A percentile compares a stretch with the other conserved stretches of the same genome.
Evolutionary conservation across 805 yeast genomes (phyloP).

Genomic region (Candida peoriensis): DNA sequence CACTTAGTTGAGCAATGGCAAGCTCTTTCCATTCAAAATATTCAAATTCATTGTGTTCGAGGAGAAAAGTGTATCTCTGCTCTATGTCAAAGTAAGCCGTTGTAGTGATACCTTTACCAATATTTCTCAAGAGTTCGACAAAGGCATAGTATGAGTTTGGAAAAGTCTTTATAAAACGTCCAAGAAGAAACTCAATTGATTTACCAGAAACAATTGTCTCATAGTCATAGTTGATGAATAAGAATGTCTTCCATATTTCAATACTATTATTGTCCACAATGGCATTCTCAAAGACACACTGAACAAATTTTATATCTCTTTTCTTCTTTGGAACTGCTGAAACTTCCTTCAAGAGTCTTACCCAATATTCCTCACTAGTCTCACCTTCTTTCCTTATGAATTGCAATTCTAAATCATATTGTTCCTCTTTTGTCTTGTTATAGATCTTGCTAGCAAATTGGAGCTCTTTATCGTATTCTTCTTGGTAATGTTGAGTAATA

Average conservation of each 20-base stretch:
- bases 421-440: conserved; percentile 26
- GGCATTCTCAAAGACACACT: conserved; percentile 14
- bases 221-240: conserved; percentile 8
- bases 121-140: conserved; percentile 11
- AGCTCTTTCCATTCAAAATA: conserved; percentile 32
- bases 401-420: conserved; percentile 28
- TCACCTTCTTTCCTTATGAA: conserved; percentile 23
- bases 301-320: conserved; percentile 2
- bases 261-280: conserved; percentile 3
- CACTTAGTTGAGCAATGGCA: conserved; percentile 17
- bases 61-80: conserved; percentile 1
- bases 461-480: conserved; percentile 33
- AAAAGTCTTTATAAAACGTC: conserved; percentile 8
- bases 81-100: neutral
- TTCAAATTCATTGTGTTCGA: neutral
- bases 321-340: conserved; percentile 9
- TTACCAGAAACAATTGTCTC: neutral
- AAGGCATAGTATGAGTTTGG: conserved; percentile 10
- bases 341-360: neutral
- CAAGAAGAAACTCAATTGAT: neutral
- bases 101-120: neutral
- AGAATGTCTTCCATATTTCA: conserved; percentile 11
- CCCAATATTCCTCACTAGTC: conserved; percentile 8
- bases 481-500: conserved; percentile 27
- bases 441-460: conserved; percentile 30